These are phyloP conservation scores for Neoboletus magnificus DNA, from an alignment of 768 basidiomycete species.

Conservation along the genomic window DNA sequence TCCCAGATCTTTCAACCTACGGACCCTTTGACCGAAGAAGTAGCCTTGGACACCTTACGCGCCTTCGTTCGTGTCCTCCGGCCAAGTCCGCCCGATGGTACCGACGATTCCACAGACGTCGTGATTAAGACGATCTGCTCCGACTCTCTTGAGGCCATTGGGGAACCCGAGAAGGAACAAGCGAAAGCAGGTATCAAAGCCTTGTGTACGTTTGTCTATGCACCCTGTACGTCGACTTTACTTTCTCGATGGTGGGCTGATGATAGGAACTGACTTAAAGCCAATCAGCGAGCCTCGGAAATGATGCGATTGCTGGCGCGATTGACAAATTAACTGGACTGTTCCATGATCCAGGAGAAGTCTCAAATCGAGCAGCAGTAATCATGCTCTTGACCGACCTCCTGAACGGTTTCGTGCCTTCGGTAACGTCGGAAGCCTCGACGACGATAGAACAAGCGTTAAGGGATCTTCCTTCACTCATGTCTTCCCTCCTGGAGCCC, in stretches of 20 bases:
- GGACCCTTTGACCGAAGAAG: slow-evolving; percentile 68
- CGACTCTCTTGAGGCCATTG: slow-evolving; percentile 75
- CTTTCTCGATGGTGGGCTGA: background rate
- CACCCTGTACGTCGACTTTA: slow-evolving; percentile 59
- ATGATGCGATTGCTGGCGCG: slow-evolving; percentile 62
- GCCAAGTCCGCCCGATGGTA: slow-evolving; percentile 37
- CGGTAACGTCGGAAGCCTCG: background rate
- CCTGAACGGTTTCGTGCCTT: slow-evolving; percentile 41
- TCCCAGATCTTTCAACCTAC: slow-evolving; percentile 88
- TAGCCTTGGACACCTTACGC: slow-evolving; percentile 69
- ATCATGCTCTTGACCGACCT: slow-evolving; percentile 67
- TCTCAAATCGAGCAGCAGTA: slow-evolving; percentile 60
- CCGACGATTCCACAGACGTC: slow-evolving; percentile 41
- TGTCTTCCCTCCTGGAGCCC: slow-evolving; percentile 43
- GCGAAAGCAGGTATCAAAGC: slow-evolving; percentile 86
- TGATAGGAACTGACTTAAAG: slow-evolving; percentile 5
- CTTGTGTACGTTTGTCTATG: slow-evolving; percentile 71
- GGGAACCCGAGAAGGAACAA: slow-evolving; percentile 92
- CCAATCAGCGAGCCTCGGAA: slow-evolving; percentile 59
- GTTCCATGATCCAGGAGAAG: slow-evolving; percentile 71
- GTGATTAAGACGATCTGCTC: slow-evolving; percentile 73
- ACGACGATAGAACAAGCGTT: slow-evolving; percentile 18
- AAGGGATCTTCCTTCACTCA: slow-evolving; percentile 19
- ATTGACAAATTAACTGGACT: slow-evolving; percentile 74
- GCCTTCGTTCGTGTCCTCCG: slow-evolving; percentile 75